These are phyloP conservation scores for Boletus vermiculosoides DNA, from an alignment of 768 basidiomycete species.

Conservation along the genomic window DNA sequence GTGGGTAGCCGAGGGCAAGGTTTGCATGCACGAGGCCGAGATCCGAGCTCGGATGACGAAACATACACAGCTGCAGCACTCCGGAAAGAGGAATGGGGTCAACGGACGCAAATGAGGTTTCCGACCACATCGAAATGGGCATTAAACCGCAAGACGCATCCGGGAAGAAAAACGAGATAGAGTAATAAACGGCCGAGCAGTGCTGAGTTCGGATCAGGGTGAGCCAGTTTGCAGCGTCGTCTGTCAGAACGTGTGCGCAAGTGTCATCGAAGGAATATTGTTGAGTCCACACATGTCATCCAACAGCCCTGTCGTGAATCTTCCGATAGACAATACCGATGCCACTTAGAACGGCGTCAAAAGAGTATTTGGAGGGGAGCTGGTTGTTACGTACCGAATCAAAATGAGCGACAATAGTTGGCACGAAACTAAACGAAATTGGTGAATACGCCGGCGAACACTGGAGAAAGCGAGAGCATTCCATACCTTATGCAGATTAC, in stretches of 20 bases:
- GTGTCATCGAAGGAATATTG: conserved; percentile 12
- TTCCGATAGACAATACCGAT: conserved; percentile 14
- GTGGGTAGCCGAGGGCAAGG: neutral
- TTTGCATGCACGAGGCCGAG: conserved; percentile 14
- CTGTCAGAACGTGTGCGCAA: conserved; percentile 10
- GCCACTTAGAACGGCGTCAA: neutral
- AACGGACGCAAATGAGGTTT: conserved; percentile 7
- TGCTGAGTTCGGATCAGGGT: conserved; percentile 7
- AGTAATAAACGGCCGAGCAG: neutral
- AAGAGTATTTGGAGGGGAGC: neutral
- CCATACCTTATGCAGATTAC: conserved; percentile 2
- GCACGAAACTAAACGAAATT: neutral
- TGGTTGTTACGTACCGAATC: neutral
- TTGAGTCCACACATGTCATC: conserved; percentile 9
- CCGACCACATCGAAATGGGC: conserved; percentile 12
- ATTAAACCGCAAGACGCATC: neutral
- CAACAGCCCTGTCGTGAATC: conserved; percentile 4
- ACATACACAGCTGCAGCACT: conserved; percentile 6
- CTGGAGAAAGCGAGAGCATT: neutral
- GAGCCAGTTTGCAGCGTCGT: conserved; percentile 12
- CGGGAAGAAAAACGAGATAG: conserved; percentile 7
- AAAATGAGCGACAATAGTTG: neutral
- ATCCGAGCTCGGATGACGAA: conserved; percentile 9
- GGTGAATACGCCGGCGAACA: neutral
- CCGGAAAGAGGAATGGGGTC: neutral